phyloP scores from a whole-genome alignment of 352 stramenopile genomes.

The Pilasporangium apinafurcum region DNA sequence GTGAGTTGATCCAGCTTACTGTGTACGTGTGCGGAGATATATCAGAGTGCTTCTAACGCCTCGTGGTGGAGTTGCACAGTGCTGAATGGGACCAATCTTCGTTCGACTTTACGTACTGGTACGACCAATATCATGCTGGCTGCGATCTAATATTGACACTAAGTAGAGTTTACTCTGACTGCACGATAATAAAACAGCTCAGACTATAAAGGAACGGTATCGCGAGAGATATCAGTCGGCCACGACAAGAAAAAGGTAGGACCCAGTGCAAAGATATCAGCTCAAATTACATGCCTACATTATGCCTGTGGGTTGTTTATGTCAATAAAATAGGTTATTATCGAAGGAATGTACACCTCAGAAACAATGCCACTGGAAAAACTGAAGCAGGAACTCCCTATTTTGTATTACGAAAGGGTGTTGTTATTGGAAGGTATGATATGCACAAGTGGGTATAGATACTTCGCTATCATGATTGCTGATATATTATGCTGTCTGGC shows the following conservation, averaged over 20 bases:
- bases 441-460: not conserved
- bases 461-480: not conserved
- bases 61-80: constrained; percentile 6
- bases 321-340: constrained; percentile 2
- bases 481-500: not conserved
- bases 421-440: constrained; percentile 52
- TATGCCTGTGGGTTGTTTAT: not conserved
- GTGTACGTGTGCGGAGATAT: not conserved
- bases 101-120: constrained; percentile 65
- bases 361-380: constrained; percentile 47
- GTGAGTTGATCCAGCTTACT: constrained; percentile 6
- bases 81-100: constrained; percentile 21
- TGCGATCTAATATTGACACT: no score
- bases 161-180: not conserved
- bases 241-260: not conserved
- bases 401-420: constrained; percentile 53
- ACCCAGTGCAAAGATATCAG: not conserved
- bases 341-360: constrained; percentile 6
- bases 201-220: constrained; percentile 26
- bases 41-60: not conserved
- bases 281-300: not conserved
- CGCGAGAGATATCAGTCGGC: constrained; percentile 6
- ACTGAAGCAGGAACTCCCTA: constrained; percentile 37
- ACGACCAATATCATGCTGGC: no score
- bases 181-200: constrained; percentile 11